Evolutionary conservation across 2,329 filamentous ascomycete species (phyloP), one percentile per base, ranked within the genome.

Genomic region (Phaeosphaeriaceae sp.): DNA sequence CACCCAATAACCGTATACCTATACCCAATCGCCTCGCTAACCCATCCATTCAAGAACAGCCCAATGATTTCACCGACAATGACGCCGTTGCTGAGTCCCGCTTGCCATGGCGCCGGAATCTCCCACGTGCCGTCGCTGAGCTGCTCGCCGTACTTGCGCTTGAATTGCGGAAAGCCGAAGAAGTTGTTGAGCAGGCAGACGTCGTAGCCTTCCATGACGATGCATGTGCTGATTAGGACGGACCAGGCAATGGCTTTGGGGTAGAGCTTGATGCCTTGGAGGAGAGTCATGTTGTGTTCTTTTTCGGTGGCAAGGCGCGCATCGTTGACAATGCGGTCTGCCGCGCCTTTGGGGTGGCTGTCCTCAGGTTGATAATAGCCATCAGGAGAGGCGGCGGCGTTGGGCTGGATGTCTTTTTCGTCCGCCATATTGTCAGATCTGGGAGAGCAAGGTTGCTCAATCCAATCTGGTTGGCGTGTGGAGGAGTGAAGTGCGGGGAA

Each of bases 191-290:
- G 87, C 53, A 96, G 81, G 69, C 87, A 89, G 57, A 95, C 83
- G 73, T 96, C 92, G 80, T 93, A 96, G 33, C 91, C 92, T 77
- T 96, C 92, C 93, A 97, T 97, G 69, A 87, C 88, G 71, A 96
- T 95, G 74, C 91, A 93, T 0, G 91, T 94, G n/a, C 90, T 94
- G 76, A 97, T 93, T 58, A 96, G 81, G 51, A 96, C 71, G 68
- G 89, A 92, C 91, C 92, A 97, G 21, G 81, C 85, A 56, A 96
- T 89, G 21, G 93, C 93, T 81, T 96, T 94, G 57, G 92, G 92
- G 73, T 97, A 97, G 24, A 95, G 83, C 72, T 83, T 87, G 76
- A 96, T 84, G 61, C 91, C 92, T 80, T 96, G 87, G 74, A 85
- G 72, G 57, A 96, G 81, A 13, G 79, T 81, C 81, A 84, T 83